Evolutionary conservation across 495 filamentous ascomycete species (phyloP), one percentile per base, ranked within the genome.

Genomic region (Penicillium silybi): DNA sequence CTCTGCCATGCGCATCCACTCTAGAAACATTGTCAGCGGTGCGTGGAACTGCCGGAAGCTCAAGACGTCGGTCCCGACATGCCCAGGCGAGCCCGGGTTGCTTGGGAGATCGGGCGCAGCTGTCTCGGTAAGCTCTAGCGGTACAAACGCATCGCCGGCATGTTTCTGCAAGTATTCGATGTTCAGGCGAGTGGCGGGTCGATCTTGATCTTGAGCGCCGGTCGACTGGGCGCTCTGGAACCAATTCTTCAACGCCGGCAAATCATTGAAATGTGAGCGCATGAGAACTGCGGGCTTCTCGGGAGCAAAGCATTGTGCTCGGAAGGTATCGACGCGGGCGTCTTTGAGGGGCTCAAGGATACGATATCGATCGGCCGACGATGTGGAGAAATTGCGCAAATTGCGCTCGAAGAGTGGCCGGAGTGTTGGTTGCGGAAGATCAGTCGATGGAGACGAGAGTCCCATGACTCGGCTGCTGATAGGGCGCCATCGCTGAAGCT

Each of bases 31-130:
- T 10, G 65, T 63, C 2, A 87, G 61, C 2, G 83, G 79, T 16
- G 79, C 83, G 37, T 80, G 67, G 46, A 83, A 73, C n/a, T 79
- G 75, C 34, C 75, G 65, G 54, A 87, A 87, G 38, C 53, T 67
- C 2, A 54, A 50, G 0, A 46, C 39, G 6, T 59, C 50, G 9
- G 48, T 25, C 2, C 26, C 22, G 20, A 46, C 35, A 4, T 46
- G 5, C 15, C 39, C 26, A 15, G 22, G 41, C 17, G 47, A 29
- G n/a, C 34, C 35, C 9, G 18, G 29, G 19, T 20, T 20, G 23
- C 53, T 17, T 10, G 23, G 13, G 13, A 13, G 16, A 48, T 41
- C 20, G 38, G 7, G 10, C 29, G 9, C n/a, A 18, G 39, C 13
- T 10, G 29, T 37, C 47, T 63, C 55, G 2, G 81, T 83, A 13